Percentiles rank a stretch among this genome's conserved stretches.
phyloP scores from a whole-genome alignment of 345 rosid species.

The Salix udensis region DNA sequence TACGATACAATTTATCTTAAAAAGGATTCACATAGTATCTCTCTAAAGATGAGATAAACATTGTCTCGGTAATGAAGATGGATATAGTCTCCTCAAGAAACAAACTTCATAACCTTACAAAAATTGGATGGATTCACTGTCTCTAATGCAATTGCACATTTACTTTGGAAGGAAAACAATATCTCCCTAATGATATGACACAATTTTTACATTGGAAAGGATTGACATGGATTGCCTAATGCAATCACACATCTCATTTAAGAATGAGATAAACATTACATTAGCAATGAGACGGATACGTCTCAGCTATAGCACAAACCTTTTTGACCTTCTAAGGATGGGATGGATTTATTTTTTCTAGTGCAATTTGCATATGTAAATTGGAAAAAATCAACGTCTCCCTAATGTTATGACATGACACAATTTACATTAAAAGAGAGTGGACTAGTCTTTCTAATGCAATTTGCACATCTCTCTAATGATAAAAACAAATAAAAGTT shows the following conservation, averaged over 20 bases:
- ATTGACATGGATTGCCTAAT: neutral
- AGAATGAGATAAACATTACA: too few relatives aligned
- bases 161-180: neutral
- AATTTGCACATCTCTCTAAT: too few relatives aligned
- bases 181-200: neutral
- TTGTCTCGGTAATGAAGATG: too few relatives aligned
- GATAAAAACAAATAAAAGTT: too few relatives aligned
- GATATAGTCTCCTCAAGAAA: neutral
- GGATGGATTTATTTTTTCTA: neutral
- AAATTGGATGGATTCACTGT: neutral
- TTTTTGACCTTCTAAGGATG: neutral
- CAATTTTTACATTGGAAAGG: too few relatives aligned
- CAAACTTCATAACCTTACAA: neutral
- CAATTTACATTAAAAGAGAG: too few relatives aligned
- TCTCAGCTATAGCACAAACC: neutral
- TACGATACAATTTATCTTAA: neutral
- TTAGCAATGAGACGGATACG: too few relatives aligned
- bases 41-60: too few relatives aligned
- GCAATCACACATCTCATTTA: neutral
- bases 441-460: too few relatives aligned
- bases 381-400: too few relatives aligned
- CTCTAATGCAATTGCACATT: neutral
- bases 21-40: neutral
- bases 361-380: neutral
- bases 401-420: neutral